Evolutionary conservation across 1,139 yeast species (phyloP).

Genomic region (Magnusiomyces sp.): DNA sequence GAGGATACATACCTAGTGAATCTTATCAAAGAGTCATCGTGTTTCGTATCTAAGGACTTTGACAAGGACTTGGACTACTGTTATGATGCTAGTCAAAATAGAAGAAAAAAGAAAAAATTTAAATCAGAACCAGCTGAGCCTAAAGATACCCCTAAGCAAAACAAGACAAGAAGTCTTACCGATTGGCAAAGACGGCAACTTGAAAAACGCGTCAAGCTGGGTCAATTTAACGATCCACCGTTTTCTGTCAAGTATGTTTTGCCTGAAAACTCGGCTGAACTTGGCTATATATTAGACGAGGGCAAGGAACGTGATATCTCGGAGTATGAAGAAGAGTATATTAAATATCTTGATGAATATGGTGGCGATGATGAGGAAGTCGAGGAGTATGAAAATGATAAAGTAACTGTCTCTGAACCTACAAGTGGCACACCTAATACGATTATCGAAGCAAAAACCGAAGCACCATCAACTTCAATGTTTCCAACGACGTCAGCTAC

Average conservation of each 20-base stretch:
- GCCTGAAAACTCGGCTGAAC: conserved; percentile 14
- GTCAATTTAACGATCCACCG: conserved; percentile 1
- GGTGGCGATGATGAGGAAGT: too few species aligned
- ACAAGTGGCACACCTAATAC: neutral
- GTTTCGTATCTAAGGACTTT: conserved; percentile 66
- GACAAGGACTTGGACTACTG: conserved; percentile 41
- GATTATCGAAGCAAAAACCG: too few species aligned
- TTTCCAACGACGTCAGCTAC: neutral
- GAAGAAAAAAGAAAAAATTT: conserved; percentile 11
- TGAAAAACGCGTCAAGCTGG: too few species aligned
- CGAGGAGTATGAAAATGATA: too few species aligned
- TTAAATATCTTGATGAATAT: too few species aligned
- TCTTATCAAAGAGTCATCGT: conserved; percentile 73
- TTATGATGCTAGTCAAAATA: conserved; percentile 16
- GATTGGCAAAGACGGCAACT: too few species aligned
- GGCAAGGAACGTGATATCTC: too few species aligned
- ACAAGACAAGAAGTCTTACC: too few species aligned
- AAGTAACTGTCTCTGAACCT: too few species aligned
- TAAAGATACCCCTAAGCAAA: too few species aligned
- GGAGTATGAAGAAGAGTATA: too few species aligned
- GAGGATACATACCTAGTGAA: conserved; percentile 84
- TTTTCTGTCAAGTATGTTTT: conserved; percentile 11
- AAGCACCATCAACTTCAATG: neutral
- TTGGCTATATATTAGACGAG: conserved; percentile 4
- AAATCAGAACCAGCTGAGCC: too few species aligned